Percentiles rank a stretch among this genome's conserved stretches.
Conservation (phyloP, 352 stramenopile genomes). For the Saprolegnia diclina region DNA sequence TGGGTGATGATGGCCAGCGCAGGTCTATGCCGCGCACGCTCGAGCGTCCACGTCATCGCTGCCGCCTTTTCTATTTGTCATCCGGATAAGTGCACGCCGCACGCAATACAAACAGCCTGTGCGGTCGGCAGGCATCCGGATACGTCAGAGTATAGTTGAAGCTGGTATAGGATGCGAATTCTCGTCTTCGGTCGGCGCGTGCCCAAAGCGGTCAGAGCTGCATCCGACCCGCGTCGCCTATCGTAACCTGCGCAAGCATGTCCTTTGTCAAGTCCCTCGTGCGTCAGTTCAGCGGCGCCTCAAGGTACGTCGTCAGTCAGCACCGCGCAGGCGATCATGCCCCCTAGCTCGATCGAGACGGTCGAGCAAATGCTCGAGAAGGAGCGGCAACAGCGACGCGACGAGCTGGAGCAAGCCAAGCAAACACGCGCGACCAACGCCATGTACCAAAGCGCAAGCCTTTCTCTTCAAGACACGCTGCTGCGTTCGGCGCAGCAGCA, state of each 20-base stretch:
- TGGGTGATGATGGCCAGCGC: no score
- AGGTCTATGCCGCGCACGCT: no score
- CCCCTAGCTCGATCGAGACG: slow-evolving; percentile 21
- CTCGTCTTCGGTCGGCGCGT: background rate
- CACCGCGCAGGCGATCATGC: background rate
- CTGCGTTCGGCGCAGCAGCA: slow-evolving; percentile 9
- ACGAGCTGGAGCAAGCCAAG: slow-evolving; percentile 3
- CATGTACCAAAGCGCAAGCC: slow-evolving; percentile 5
- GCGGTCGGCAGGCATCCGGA: background rate
- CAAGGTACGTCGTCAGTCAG: background rate
- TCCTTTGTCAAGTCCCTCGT: slow-evolving; percentile 25
- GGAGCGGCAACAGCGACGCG: slow-evolving; percentile 6
- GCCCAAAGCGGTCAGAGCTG: background rate
- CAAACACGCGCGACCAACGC: slow-evolving; percentile 5
- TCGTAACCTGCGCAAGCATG: slow-evolving; percentile 7
- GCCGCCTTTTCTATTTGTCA: background rate
- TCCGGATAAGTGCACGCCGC: background rate
- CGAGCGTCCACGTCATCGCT: background rate
- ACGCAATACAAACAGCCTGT: background rate
- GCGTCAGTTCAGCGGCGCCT: slow-evolving; percentile 24
- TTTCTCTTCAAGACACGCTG: slow-evolving; percentile 19
- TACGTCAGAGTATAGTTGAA: slow-evolving; percentile 18
- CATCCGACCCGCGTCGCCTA: background rate
- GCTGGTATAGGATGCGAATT: slow-evolving; percentile 8
- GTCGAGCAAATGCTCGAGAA: slow-evolving; percentile 16